Base-by-base conservation (phyloP, 2,329 filamentous ascomycete genomes). In the Fusarium compactum region DNA sequence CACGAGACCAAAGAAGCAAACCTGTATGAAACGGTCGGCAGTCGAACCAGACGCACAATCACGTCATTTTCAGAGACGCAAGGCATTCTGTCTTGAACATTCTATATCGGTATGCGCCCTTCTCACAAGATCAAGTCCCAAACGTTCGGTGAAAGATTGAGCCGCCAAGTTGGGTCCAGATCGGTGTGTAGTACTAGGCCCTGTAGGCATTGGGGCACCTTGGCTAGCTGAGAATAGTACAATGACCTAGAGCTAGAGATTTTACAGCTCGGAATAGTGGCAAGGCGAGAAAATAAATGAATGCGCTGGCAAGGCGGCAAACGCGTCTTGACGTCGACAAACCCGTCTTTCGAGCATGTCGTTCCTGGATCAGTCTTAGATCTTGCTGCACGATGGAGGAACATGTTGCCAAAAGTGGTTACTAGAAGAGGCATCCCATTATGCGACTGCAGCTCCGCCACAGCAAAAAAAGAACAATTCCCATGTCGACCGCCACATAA, bases 371-470 rank as follows among this genome's bases (percentile, higher is more conserved):
- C 55, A 62, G 73, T 72, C 63, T 70, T 50, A 60, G 67, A 70
- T 71, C 61, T 52, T 53, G 45, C 61, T 71, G 65, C 61, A 74
- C 59, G 70, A 64, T 61, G 66, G 65, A 68, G 71, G 58, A 72
- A 48, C 61, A 48, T 61, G 47, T 65, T 50, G 71, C 71, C 65
- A 64, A 72, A 73, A 66, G 63, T 61, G 73, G 73, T 50, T 69
- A 62, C 67, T 50, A 56, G 50, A 62, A 73, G 74, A 76, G 74
- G 74, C 72, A 76, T 74, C 74, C 74, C 65, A 70, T 29, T 56
- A 58, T 58, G 51, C 46, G 52, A 29, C 2, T 38, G 34, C 25
- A 74, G 76, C 81, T 82, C 78, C 80, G 81, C 82, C 81, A 82
- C 81, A 78, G 58, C 30, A 46, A 59, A 58, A 56, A 52, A 18